Conservation (phyloP, 805 yeast genomes). For the Komagataella pseudopastoris region DNA sequence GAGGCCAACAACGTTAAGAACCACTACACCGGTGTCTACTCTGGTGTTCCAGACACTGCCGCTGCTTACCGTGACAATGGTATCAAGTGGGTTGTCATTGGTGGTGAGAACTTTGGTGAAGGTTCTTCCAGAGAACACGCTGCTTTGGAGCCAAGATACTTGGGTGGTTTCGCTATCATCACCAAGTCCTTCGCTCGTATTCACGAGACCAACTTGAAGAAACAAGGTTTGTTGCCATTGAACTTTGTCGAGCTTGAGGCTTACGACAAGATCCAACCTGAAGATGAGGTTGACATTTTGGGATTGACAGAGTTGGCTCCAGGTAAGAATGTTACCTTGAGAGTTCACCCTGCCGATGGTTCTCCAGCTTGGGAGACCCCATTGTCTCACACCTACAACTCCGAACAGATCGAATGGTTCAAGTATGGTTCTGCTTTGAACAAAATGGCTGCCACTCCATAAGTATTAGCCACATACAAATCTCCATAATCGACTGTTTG, state of each 20-base stretch:
- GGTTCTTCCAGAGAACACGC: conserved; percentile 99
- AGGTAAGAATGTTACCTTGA: conserved; percentile 79
- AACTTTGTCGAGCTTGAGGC: conserved; percentile 82
- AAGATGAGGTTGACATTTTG: conserved; percentile 76
- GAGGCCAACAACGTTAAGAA: conserved; percentile 88
- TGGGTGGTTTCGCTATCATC: conserved; percentile 96
- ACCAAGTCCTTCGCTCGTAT: conserved; percentile 98
- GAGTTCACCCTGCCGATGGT: conserved; percentile 63
- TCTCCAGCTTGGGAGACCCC: conserved; percentile 67
- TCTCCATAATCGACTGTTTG: neutral
- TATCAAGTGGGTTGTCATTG: conserved; percentile 91
- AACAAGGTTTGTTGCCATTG: conserved; percentile 97
- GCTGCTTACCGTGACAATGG: conserved; percentile 89
- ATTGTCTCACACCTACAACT: conserved; percentile 92
- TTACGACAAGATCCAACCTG: conserved; percentile 87
- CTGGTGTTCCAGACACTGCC: conserved; percentile 96
- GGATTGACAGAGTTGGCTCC: conserved; percentile 84
- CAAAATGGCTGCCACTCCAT: conserved; percentile 40
- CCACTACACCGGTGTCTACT: conserved; percentile 82
- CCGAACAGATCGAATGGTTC: conserved; percentile 98
- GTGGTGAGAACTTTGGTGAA: conserved; percentile 98
- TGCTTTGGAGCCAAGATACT: conserved; percentile 97
- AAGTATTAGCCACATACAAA: neutral
- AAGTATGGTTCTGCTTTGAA: conserved; percentile 98
- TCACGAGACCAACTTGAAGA: conserved; percentile 98